Evolutionary conservation across 352 stramenopile genomes (phyloP), one percentile per base, ranked within the genome.

Genomic region (Poterioochromonas sp.): DNA sequence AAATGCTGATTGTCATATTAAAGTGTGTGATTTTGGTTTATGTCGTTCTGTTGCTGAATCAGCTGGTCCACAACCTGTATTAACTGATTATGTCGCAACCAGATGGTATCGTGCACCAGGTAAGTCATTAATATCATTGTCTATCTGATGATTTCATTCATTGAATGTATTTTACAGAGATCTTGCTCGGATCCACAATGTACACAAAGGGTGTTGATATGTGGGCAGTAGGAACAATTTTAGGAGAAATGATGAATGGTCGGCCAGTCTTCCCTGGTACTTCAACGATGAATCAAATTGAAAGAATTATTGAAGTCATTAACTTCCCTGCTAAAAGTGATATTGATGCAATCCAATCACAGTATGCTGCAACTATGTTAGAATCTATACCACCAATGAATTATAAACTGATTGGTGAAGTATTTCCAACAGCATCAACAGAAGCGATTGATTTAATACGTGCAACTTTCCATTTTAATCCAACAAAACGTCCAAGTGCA

Each of bases 51-150:
- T 97, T 15, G 89, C 90, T 0, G 90, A 96, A 78, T 86, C 89
- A 37, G 87, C 87, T 22, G 88, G 86, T 2, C 85, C 88, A 62
- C 0, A 20, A 35, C 32, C 78, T 0, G 88, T 94, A 54, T 85
- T 97, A 62, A 97, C 94, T 3, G 94, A 98, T 83, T 98, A 98
- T 82, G 92, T 97, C 18, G 92, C 86, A 22, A 98, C 94, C 68
- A 84, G 94, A 41, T 98, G 93, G 93, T 98, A 97, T 78, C 88
- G 94, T 62, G 90, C 91, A 49, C 94, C 94, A 0, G 68, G 62
- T 71, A 71, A 32, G 8, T 11, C 5, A 71, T 44, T 8, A 49
- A 71, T 47, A 32, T 11, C 34, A 43, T 49, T 11, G 34, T 8
- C 8, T 71, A 26, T 71, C 8, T 18, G 8, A 39, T 39, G 5